These are phyloP conservation scores for Mucor indicus DNA, from an alignment of 371 early-diverging fungal genomes.

Conservation along the genomic window DNA sequence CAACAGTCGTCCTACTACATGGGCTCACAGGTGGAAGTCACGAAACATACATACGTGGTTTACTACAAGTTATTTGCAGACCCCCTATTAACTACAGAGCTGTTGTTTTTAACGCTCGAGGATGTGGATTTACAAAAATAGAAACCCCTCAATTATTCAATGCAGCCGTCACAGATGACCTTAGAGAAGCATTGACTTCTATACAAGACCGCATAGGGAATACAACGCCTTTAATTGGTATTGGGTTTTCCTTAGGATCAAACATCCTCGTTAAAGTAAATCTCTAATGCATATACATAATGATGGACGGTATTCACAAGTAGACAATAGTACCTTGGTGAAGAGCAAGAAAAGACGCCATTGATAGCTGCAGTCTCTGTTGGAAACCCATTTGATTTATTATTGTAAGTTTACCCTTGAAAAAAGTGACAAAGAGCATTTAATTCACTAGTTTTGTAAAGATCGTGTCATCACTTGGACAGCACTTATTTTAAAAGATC, in stretches of 20 bases:
- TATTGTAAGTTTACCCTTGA: slow-evolving; percentile 24
- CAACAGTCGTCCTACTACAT: slow-evolving; percentile 73
- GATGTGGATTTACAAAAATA: slow-evolving; percentile 71
- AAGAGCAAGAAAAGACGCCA: slow-evolving; percentile 67
- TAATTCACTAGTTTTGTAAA: slow-evolving; percentile 7
- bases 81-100: slow-evolving; percentile 55
- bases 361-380: slow-evolving; percentile 70
- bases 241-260: slow-evolving; percentile 84
- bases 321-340: slow-evolving; percentile 79
- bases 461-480: slow-evolving; percentile 35
- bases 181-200: slow-evolving; percentile 56
- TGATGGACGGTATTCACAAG: no score
- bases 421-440: background rate
- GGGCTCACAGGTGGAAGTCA: slow-evolving; percentile 84
- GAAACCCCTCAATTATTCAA: slow-evolving; percentile 72
- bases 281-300: no score
- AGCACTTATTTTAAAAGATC: slow-evolving; percentile 53
- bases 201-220: slow-evolving; percentile 49
- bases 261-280: slow-evolving; percentile 78
- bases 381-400: slow-evolving; percentile 78
- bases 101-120: slow-evolving; percentile 82
- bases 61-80: slow-evolving; percentile 45
- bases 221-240: slow-evolving; percentile 59
- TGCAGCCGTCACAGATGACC: slow-evolving; percentile 76
- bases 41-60: slow-evolving; percentile 74